Evolutionary conservation across 345 rosid species (phyloP).

Genomic region (Lumnitzera racemosa): DNA sequence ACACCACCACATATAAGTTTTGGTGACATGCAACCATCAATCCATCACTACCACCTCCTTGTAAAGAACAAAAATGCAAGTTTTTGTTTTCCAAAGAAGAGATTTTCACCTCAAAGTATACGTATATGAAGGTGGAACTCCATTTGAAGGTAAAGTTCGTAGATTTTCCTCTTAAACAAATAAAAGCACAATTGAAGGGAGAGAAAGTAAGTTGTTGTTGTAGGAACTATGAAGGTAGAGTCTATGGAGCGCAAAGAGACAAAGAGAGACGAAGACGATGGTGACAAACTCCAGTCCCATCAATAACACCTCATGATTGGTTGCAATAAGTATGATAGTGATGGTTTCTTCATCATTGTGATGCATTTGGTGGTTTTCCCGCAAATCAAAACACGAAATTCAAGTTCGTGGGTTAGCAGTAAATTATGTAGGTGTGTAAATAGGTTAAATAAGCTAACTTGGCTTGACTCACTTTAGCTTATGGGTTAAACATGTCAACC

Average conservation of each 20-base stretch:
- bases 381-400: not conserved
- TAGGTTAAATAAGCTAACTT: too few species aligned
- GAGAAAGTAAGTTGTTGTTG: not conserved
- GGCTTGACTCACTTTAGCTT: too few species aligned
- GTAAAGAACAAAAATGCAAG: constrained; percentile 55
- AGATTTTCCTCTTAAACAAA: too few species aligned
- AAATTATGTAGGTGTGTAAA: too few species aligned
- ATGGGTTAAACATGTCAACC: too few species aligned
- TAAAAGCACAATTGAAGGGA: too few species aligned
- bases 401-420: too few species aligned
- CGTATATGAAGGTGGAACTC: not conserved
- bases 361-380: not conserved
- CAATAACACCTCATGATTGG: constrained; percentile 29
- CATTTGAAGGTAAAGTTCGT: too few species aligned
- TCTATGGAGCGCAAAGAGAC: constrained; percentile 39
- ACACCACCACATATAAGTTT: too few species aligned
- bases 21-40: too few species aligned
- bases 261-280: constrained; percentile 41
- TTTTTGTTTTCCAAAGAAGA: constrained; percentile 40
- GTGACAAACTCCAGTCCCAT: constrained; percentile 55
- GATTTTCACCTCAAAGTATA: constrained; percentile 20
- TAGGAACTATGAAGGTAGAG: constrained; percentile 30
- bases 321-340: not conserved
- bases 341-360: constrained; percentile 43
- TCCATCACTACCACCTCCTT: constrained; percentile 13